Conservation (phyloP, 495 filamentous ascomycete species). For the Aspergillus heteromorphus region DNA sequence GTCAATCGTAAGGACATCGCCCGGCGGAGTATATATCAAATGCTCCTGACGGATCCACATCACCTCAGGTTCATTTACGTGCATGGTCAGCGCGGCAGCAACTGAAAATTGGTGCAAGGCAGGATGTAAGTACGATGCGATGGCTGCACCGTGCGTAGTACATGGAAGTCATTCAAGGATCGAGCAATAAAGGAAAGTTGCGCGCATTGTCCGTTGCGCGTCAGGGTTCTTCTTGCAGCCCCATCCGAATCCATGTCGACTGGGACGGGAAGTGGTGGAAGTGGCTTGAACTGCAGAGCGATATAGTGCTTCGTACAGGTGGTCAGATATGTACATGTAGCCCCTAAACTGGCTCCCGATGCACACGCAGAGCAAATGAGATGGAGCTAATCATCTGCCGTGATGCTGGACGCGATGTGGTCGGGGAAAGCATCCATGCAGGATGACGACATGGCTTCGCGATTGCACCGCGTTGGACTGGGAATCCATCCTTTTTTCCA, state of each 20-base stretch:
- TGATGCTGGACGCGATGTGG: neutral
- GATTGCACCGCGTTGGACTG: neutral
- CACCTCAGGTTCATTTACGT: neutral
- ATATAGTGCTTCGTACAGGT: neutral
- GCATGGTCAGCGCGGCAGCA: neutral
- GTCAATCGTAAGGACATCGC: too few relatives aligned
- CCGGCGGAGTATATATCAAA: neutral
- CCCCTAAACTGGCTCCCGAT: neutral
- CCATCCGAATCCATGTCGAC: neutral
- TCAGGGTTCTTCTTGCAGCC: neutral
- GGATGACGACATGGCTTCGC: slow-evolving; percentile 24
- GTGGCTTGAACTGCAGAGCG: neutral
- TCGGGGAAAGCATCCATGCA: slow-evolving; percentile 8
- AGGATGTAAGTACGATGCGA: neutral
- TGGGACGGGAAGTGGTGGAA: neutral
- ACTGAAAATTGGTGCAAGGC: neutral
- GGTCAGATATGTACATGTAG: neutral
- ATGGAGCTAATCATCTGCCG: neutral
- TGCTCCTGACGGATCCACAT: neutral
- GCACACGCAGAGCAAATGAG: neutral
- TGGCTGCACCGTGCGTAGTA: neutral
- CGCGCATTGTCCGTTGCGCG: neutral
- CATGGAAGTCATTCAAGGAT: neutral
- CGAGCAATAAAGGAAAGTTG: neutral
- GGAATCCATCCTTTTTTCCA: neutral